A percentile compares a stretch with the other conserved stretches of the same genome.
Conservation (phyloP, 2,329 filamentous ascomycete genomes). For the Fusarium humuli region DNA sequence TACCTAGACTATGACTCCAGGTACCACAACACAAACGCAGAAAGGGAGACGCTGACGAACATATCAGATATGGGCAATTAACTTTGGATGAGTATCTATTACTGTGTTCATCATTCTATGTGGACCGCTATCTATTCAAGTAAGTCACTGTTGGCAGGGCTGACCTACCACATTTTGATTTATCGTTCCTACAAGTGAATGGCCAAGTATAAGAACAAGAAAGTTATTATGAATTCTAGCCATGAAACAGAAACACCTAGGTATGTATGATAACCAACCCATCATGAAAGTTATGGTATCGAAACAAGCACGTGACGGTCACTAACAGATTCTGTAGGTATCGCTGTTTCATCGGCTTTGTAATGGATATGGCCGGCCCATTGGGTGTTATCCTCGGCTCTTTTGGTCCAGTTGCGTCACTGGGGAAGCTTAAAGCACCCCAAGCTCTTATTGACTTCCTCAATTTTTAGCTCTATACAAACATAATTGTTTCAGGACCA, state of each 20-base stretch:
- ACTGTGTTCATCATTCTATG: not conserved
- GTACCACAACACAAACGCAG: not conserved
- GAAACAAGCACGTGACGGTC: conserved; percentile 34
- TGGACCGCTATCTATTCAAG: not conserved
- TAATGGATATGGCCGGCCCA: conserved; percentile 34
- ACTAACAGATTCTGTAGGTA: not conserved
- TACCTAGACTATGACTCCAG: not conserved
- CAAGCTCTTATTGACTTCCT: conserved; percentile 19
- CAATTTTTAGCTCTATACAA: conserved; percentile 22
- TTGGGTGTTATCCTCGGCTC: conserved; percentile 44
- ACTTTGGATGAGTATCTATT: not conserved
- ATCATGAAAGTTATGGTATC: not conserved
- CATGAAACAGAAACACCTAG: not conserved
- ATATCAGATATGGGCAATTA: not conserved
- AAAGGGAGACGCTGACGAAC: not conserved
- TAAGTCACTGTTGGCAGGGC: not conserved
- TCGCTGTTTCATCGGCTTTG: conserved; percentile 35
- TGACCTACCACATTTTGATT: not conserved
- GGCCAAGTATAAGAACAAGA: not conserved
- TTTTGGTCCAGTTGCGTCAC: conserved; percentile 46
- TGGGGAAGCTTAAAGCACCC: conserved; percentile 35
- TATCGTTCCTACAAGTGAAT: not conserved
- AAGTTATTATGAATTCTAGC: not conserved
- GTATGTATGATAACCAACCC: not conserved
- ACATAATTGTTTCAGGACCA: conserved; percentile 2